These are phyloP conservation scores for Neonectria coccinea DNA, from an alignment of 2,329 filamentous ascomycete species.

Conservation along the genomic window DNA sequence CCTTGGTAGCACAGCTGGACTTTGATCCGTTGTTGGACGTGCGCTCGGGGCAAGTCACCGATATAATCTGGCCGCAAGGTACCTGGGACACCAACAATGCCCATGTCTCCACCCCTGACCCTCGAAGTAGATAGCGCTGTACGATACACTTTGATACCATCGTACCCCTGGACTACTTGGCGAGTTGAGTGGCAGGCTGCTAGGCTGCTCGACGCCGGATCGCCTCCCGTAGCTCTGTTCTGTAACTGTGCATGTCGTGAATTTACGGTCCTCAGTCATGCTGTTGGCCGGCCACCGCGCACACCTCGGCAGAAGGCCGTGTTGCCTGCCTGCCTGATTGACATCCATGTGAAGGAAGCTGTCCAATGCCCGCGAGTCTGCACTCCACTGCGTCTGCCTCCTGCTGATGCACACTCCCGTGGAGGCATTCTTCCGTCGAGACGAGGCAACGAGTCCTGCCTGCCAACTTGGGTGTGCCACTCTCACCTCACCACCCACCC, in stretches of 20 bases:
- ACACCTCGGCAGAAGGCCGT: slow-evolving; percentile 13
- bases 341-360: neutral
- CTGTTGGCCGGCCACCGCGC: slow-evolving; percentile 23
- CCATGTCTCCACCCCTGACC: slow-evolving; percentile 14
- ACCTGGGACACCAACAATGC: slow-evolving; percentile 5
- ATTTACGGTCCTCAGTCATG: slow-evolving; percentile 17
- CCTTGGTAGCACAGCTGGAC: slow-evolving; percentile 1
- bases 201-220: slow-evolving; percentile 3
- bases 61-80: slow-evolving; percentile 36
- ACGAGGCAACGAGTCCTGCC: slow-evolving; percentile 5
- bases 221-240: slow-evolving; percentile 2
- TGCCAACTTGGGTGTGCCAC: slow-evolving; percentile 5
- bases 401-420: neutral
- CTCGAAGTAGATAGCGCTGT: slow-evolving; percentile 20
- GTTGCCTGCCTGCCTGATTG: slow-evolving; percentile 3
- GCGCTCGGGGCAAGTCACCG: slow-evolving; percentile 34
- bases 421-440: neutral
- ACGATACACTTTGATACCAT: slow-evolving; percentile 17
- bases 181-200: neutral
- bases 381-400: neutral
- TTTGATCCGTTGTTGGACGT: slow-evolving; percentile 10
- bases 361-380: neutral
- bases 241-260: slow-evolving; percentile 24
- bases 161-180: neutral
- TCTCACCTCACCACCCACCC: slow-evolving; percentile 9